phyloP scores from a whole-genome alignment of 495 filamentous ascomycete genomes.

The Choiromyces venosus region DNA sequence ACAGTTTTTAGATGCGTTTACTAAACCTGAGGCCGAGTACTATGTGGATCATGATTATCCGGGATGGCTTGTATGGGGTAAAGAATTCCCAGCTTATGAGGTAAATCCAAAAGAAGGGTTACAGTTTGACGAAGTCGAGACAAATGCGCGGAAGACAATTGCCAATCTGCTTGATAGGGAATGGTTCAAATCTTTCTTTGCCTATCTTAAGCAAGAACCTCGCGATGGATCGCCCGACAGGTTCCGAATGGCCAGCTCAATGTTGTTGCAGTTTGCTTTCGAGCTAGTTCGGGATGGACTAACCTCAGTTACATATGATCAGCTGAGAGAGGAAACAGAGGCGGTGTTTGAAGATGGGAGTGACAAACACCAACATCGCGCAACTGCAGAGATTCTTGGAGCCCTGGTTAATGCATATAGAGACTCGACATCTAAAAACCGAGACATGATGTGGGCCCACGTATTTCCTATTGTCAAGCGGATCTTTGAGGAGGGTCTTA shows the following conservation, averaged over 20 bases:
- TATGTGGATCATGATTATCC: constrained; percentile 88
- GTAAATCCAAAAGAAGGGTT: constrained; percentile 63
- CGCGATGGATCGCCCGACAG: constrained; percentile 75
- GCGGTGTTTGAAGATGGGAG: constrained; percentile 81
- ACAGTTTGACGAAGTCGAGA: constrained; percentile 79
- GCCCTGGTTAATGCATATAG: constrained; percentile 70
- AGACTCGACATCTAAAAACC: constrained; percentile 61
- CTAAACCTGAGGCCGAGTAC: constrained; percentile 66
- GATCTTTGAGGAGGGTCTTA: constrained; percentile 82
- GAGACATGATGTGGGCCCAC: constrained; percentile 76
- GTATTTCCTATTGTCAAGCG: constrained; percentile 80
- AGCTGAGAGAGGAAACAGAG: constrained; percentile 72
- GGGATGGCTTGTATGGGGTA: constrained; percentile 95
- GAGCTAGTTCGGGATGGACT: constrained; percentile 73
- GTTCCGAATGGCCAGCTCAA: constrained; percentile 78
- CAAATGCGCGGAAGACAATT: constrained; percentile 68
- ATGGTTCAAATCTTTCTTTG: constrained; percentile 86
- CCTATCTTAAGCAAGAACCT: constrained; percentile 93
- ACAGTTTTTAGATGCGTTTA: constrained; percentile 70
- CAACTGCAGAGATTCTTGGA: constrained; percentile 88
- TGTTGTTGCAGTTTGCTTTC: constrained; percentile 81
- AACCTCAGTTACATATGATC: constrained; percentile 72
- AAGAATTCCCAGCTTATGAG: constrained; percentile 70
- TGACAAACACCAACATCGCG: constrained; percentile 97
- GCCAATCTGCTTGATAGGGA: constrained; percentile 69